Percentiles rank a stretch among this genome's conserved stretches.
These are phyloP conservation scores for Syzygium jambos DNA, from an alignment of 345 rosid genomes.

Conservation along the genomic window DNA sequence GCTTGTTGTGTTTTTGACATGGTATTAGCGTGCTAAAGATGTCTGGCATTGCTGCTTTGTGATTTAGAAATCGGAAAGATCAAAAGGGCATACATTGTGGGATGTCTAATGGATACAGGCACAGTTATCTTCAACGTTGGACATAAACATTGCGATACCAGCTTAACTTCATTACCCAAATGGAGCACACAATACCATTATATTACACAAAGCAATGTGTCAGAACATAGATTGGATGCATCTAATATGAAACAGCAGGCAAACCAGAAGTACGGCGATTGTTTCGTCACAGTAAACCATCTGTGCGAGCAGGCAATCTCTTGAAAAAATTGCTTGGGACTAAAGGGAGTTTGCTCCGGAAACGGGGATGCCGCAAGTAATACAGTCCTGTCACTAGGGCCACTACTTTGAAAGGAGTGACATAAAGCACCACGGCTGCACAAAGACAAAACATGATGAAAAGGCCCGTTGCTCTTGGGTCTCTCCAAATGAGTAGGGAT, in stretches of 20 bases:
- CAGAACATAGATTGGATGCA: background rate
- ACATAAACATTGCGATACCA: background rate
- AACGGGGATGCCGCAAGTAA: constrained; percentile 69
- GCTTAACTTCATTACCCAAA: background rate
- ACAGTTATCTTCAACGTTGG: background rate
- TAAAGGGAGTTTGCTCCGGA: constrained; percentile 76
- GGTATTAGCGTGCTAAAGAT: background rate
- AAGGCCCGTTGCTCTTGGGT: constrained; percentile 72
- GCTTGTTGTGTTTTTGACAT: background rate
- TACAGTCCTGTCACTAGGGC: constrained; percentile 50
- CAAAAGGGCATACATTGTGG: background rate
- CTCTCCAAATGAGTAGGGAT: constrained; percentile 68
- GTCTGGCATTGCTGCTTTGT: background rate
- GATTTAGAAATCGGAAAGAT: background rate
- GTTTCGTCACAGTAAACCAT: constrained; percentile 36
- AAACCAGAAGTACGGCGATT: background rate
- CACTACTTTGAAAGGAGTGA: constrained; percentile 51
- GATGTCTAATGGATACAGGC: background rate
- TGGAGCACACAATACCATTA: background rate
- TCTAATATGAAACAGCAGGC: background rate
- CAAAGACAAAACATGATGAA: constrained; percentile 60
- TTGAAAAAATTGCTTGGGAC: constrained; percentile 81
- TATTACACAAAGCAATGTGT: background rate
- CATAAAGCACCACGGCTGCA: constrained; percentile 64
- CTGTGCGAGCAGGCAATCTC: constrained; percentile 60